These are phyloP conservation scores for Teunomyces atbi DNA, from an alignment of 805 yeast genomes.

Conservation along the genomic window DNA sequence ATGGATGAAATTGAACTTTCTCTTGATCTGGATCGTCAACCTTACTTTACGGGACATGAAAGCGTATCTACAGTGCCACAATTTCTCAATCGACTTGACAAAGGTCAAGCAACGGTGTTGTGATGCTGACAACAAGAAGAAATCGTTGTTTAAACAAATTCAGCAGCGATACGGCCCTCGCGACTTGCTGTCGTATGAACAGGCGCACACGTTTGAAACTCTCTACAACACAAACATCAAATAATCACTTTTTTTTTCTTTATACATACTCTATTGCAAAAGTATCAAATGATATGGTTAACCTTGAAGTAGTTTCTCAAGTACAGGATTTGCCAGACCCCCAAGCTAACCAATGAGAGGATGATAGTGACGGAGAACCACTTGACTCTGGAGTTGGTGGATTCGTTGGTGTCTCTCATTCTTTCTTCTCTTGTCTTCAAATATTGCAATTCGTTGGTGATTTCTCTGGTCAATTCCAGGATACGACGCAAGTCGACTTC, in stretches of 20 bases:
- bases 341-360: conserved; percentile 68
- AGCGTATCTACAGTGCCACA: not conserved
- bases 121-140: not conserved
- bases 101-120: not conserved
- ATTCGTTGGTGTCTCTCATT: conserved; percentile 94
- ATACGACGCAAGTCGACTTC: conserved; percentile 87
- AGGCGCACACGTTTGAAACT: not conserved
- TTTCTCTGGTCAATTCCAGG: conserved; percentile 82
- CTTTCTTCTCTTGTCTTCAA: conserved; percentile 85
- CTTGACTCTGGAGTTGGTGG: conserved; percentile 90
- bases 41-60: conserved; percentile 8
- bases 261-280: not conserved
- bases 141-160: not conserved
- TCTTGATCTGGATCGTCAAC: conserved; percentile 23
- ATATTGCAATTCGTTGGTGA: conserved; percentile 75
- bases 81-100: not conserved
- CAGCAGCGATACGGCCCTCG: not conserved
- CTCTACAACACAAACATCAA: not conserved
- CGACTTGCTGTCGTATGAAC: not conserved
- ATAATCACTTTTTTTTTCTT: not conserved
- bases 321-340: conserved; percentile 90
- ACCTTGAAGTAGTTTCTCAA: conserved; percentile 89
- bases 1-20: conserved; percentile 25
- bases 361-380: conserved; percentile 76
- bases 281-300: conserved; percentile 62